Base-by-base conservation (phyloP, 768 basidiomycete species). In the Leccinum obscurum region DNA sequence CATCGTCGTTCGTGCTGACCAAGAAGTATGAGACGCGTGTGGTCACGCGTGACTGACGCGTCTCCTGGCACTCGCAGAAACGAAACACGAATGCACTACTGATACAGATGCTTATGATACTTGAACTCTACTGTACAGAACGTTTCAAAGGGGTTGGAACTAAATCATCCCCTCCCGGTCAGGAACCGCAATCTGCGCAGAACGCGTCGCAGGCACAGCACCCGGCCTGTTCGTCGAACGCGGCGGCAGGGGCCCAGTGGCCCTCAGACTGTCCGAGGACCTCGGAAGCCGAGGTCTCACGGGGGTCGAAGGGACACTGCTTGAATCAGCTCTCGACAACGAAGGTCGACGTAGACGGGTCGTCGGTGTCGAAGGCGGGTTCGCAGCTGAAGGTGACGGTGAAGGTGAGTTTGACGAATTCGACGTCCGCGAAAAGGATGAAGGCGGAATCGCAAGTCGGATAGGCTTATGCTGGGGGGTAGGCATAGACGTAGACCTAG, bases 151-250 rank as follows among this genome's bases (percentile, higher is more conserved):
- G 15, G 11, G 28, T 15, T 11, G 20, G 20, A 30, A 48, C 80
- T 72, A 87, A 68, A 88, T 81, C 85, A 88, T 85, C 6, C 85
- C 85, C 49, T 86, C 85, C 51, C 83, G 77, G 64, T 78, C 81
- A 24, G 85, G 83, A 50, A 85, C 73, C 22, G 81, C 82, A 2
- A 83, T 77, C 4, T 80, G 83, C 4, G 83, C 80, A 20, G 82
- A 77, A 22, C 82, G 79, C 20, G 77, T 20, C 15, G 28, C 64
- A 30, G 77, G 69, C 3, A 59, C 17, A 68, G 86, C 89, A 13
- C 83, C 81, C 2, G 90, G 89, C 10, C 89, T 78, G 71, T 88
- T 85, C 22, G 77, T 77, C 57, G 89, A 90, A 54, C 89, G 80
- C 17, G 89, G 88, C 3, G 86, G 83, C 0, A 82, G 85, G 1